Evolutionary conservation across 768 basidiomycete genomes (phyloP), one percentile per base, ranked within the genome.

Genomic region (Mycena floridula): DNA sequence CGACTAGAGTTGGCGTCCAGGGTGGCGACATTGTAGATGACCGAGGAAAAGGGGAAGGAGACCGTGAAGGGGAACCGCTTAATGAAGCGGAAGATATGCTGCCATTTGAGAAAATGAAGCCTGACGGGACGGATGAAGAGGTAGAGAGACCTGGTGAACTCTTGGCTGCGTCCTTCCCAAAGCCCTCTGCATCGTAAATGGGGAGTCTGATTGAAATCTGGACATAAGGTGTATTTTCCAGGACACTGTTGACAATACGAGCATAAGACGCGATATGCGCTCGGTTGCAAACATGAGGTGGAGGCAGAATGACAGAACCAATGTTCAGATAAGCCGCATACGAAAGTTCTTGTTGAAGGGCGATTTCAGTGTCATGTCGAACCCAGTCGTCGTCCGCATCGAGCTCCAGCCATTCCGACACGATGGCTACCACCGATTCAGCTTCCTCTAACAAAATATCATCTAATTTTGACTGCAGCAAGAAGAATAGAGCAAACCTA

Each of bases 351-450:
- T 97, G 93, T 44, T 82, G 81, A 13, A 99, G 74, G 9, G 96
- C 95, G 44, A 95, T 87, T 66, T 95, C 96, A 37, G 92, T 86
- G 59, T 99, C 96, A 55, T 95, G 90, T 37, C 96, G 80, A 43
- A 98, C 83, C 74, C 94, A 91, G 55, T 92, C 90, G 63, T 97
- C 93, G 0, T 78, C 68, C 7, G 90, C 84, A 64, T 99, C 96
- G 28, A 99, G 72, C 61, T 96, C 91, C 3, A 99, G 73, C 96
- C 96, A 99, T 44, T 94, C 89, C 2, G 93, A 92, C 7, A 88
- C 73, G 60, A 96, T 76, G 4, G 73, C 84, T 12, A 89, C 79
- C 27, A 87, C 67, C 22, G 73, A 73, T 47, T 85, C 81, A 8
- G 81, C 77, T 55, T 91, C 87, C 61, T 89, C 89, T 90, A 53